These are phyloP conservation scores for Ceratocystis lukuohia DNA, from an alignment of 2,329 filamentous ascomycete genomes.

Conservation along the genomic window DNA sequence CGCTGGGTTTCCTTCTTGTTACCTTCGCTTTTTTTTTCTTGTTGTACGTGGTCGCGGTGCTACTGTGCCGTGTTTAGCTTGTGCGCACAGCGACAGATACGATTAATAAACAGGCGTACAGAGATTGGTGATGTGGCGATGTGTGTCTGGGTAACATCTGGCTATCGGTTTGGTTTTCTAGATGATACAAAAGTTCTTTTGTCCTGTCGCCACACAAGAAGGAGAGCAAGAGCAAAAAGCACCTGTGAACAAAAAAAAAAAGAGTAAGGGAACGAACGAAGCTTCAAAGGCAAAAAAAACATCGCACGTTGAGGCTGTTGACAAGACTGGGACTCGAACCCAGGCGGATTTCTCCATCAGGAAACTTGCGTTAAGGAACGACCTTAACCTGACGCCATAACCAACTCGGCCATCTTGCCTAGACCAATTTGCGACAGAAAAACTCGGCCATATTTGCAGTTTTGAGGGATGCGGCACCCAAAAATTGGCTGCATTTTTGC, in stretches of 20 bases:
- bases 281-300: not conserved
- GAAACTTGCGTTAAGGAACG: slow-evolving; percentile 18
- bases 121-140: not conserved
- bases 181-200: not conserved
- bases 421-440: not conserved
- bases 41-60: not conserved
- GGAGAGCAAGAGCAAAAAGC: too few relatives aligned
- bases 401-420: slow-evolving; percentile 28
- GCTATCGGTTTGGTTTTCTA: not conserved
- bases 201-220: not conserved
- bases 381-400: slow-evolving; percentile 29
- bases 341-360: slow-evolving; percentile 20
- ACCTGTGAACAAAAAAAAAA: not conserved
- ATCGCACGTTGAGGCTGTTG: not conserved
- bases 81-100: not conserved
- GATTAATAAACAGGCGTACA: not conserved
- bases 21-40: not conserved
- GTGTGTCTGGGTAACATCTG: not conserved
- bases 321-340: slow-evolving; percentile 20
- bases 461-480: not conserved
- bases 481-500: too few relatives aligned
- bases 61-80: not conserved
- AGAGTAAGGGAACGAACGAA: not conserved
- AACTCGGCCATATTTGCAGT: not conserved
- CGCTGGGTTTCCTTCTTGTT: not conserved